Evolutionary conservation across 75 land plant genomes (phyloP).

Genomic region (Pinus tabuliformis): DNA sequence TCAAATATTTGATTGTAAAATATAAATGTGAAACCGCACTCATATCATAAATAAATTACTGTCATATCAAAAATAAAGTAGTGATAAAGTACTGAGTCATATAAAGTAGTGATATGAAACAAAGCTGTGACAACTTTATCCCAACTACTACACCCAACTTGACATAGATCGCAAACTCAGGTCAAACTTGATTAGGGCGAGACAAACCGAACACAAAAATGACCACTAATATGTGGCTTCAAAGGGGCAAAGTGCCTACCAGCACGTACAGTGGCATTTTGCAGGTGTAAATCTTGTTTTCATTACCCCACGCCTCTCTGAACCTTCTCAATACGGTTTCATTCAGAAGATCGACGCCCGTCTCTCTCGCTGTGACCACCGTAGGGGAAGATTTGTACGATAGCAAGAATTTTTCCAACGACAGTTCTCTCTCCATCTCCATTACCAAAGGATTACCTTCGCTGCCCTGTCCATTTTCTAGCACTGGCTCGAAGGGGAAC

Average conservation of each 20-base stretch:
- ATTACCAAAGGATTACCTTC: neutral
- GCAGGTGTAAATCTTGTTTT: neutral
- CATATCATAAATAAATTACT: too few species aligned
- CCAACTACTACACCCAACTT: too few species aligned
- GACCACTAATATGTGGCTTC: too few species aligned
- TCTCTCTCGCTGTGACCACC: slow-evolving; percentile 10
- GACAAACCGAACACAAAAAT: too few species aligned
- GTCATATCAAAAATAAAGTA: too few species aligned
- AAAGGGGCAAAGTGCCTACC: neutral
- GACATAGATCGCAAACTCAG: too few species aligned
- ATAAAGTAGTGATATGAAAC: too few species aligned
- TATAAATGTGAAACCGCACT: too few species aligned
- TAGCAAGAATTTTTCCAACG: slow-evolving; percentile 8
- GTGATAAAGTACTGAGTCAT: too few species aligned
- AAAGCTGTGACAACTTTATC: too few species aligned
- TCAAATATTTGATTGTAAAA: too few species aligned
- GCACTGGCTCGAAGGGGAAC: slow-evolving; percentile 5
- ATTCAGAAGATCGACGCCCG: slow-evolving; percentile 22
- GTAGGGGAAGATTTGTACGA: slow-evolving; percentile 17
- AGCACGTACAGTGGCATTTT: neutral
- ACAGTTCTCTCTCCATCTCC: slow-evolving; percentile 3
- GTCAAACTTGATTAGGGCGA: too few species aligned
- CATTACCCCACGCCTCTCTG: slow-evolving; percentile 22
- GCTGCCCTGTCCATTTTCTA: slow-evolving; percentile 9
- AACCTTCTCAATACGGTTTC: slow-evolving; percentile 10